Evolutionary conservation across 495 filamentous ascomycete genomes (phyloP).

Genomic region (Cercophora newfieldiana): DNA sequence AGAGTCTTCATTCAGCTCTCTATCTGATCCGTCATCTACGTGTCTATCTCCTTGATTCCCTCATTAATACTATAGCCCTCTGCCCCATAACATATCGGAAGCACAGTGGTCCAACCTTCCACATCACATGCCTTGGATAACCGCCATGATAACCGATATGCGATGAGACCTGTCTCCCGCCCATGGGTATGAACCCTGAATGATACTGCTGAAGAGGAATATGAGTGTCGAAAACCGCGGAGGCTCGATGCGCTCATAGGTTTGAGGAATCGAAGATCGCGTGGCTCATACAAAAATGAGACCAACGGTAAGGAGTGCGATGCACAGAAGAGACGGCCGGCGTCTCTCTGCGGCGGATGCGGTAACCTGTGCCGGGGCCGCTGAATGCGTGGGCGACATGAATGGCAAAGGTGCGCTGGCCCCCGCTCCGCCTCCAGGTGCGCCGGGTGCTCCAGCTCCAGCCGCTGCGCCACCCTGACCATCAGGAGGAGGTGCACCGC

Average conservation of each 20-base stretch:
- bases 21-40: conserved; percentile 2
- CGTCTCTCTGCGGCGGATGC: conserved; percentile 16
- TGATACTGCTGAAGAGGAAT: conserved; percentile 8
- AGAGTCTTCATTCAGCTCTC: conserved; percentile 4
- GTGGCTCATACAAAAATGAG: conserved; percentile 12
- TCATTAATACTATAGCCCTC: conserved; percentile 9
- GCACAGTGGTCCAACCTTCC: conserved; percentile 8
- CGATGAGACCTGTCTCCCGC: conserved; percentile 10
- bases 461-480: background rate
- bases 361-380: conserved; percentile 24
- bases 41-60: conserved; percentile 23
- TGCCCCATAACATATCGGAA: conserved; percentile 20
- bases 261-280: background rate
- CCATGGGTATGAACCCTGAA: conserved; percentile 7
- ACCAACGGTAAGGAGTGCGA: conserved; percentile 6
- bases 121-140: conserved; percentile 10
- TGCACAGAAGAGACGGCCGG: conserved; percentile 18
- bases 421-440: background rate
- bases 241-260: background rate
- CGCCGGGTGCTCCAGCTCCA: conserved; percentile 3
- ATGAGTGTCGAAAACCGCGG: background rate
- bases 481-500: conserved; percentile 8
- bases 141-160: conserved; percentile 20
- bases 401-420: background rate
- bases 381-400: conserved; percentile 12